phyloP scores from a whole-genome alignment of 257 asterid species.

The Fraxinus quadrangulata region DNA sequence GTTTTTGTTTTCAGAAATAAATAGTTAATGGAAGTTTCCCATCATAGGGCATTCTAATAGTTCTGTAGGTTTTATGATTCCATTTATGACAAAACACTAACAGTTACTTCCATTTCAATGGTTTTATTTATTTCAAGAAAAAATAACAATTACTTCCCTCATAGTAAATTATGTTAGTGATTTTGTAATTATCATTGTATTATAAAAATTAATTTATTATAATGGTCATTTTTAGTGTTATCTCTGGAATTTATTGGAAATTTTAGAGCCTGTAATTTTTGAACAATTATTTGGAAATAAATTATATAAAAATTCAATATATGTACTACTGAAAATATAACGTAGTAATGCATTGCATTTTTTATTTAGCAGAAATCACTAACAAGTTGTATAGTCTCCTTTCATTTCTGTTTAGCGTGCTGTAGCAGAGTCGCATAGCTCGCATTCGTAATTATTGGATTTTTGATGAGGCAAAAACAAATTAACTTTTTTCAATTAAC shows the following conservation, averaged over 20 bases:
- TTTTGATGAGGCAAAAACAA: neutral
- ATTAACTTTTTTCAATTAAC: neutral
- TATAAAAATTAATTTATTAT: neutral
- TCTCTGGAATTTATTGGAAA: neutral
- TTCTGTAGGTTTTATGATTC: neutral
- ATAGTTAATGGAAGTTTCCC: neutral
- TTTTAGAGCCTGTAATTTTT: neutral
- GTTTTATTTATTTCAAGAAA: neutral
- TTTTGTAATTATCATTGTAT: neutral
- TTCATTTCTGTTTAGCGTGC: neutral
- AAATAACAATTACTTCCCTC: neutral
- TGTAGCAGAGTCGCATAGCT: neutral
- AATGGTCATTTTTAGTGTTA: neutral
- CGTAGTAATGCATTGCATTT: neutral
- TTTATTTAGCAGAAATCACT: neutral
- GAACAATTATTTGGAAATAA: neutral
- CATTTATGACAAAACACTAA: neutral
- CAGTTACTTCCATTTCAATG: neutral
- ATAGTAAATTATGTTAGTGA: neutral
- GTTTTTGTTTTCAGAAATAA: neutral
- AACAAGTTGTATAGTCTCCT: neutral
- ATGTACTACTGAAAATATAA: neutral
- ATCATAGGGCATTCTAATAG: neutral
- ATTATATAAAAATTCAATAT: neutral
- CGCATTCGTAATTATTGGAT: neutral